phyloP scores from a whole-genome alignment of 2,329 filamentous ascomycete species.

The Diatrype stigma region DNA sequence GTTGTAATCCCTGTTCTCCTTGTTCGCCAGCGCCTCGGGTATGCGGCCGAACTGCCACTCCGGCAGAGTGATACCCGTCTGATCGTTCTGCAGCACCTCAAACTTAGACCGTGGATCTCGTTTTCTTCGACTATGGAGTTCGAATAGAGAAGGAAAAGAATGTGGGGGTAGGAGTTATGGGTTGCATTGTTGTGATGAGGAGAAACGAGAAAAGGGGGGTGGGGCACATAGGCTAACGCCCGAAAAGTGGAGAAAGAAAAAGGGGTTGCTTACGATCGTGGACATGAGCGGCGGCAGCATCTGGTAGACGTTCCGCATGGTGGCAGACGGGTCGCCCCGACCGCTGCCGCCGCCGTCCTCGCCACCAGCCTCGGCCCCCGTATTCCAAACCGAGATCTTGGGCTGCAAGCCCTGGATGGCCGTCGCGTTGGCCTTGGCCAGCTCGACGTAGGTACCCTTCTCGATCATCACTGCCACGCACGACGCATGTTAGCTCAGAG shows the following conservation, averaged over 20 bases:
- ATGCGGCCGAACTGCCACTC: conserved; percentile 65
- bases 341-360: conserved; percentile 36
- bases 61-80: conserved; percentile 78
- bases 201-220: no score
- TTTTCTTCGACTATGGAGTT: no score
- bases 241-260: no score
- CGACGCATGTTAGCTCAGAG: no score
- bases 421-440: conserved; percentile 72
- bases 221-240: no score
- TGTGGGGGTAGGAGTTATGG: no score
- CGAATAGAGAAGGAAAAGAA: no score
- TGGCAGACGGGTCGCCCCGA: conserved; percentile 50
- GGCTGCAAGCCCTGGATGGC: conserved; percentile 75
- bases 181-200: no score
- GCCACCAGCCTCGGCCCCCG: conserved; percentile 49
- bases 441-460: conserved; percentile 70
- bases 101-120: no score
- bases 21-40: conserved; percentile 14
- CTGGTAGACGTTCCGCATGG: conserved; percentile 80
- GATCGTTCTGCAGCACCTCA: conserved; percentile 53
- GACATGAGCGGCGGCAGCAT: conserved; percentile 76
- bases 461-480: conserved; percentile 66
- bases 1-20: not conserved
- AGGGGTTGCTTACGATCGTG: conserved; percentile 59
- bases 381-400: conserved; percentile 91